Evolutionary conservation across 2,329 filamentous ascomycete species (phyloP).

Genomic region (Teratosphaeria pseudoeucalypti): DNA sequence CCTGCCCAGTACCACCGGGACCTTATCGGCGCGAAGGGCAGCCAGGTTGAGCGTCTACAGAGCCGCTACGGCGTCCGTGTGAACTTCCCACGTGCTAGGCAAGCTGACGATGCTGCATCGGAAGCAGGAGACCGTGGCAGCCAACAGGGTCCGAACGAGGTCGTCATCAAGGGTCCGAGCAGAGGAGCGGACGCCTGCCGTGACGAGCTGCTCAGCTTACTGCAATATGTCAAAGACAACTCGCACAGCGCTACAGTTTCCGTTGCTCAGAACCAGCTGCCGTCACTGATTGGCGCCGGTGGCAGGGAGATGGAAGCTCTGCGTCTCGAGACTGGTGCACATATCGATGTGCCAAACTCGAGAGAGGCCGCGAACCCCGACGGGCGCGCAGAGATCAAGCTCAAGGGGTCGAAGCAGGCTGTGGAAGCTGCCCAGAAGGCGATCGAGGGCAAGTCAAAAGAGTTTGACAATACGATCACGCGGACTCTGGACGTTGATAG

Average conservation of each 20-base stretch:
- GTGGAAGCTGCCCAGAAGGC: slow-evolving; percentile 88
- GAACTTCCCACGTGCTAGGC: slow-evolving; percentile 71
- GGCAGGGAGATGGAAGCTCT: slow-evolving; percentile 86
- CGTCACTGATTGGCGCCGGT: slow-evolving; percentile 84
- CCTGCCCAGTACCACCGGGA: slow-evolving; percentile 90
- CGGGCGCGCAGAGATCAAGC: slow-evolving; percentile 69
- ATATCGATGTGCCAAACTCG: slow-evolving; percentile 81
- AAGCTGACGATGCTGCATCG: slow-evolving; percentile 49
- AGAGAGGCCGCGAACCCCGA: slow-evolving; percentile 57
- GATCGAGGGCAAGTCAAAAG: slow-evolving; percentile 71
- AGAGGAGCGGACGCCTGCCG: slow-evolving; percentile 86
- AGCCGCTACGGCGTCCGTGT: slow-evolving; percentile 88
- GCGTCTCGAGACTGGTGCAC: slow-evolving; percentile 71
- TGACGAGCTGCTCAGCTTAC: slow-evolving; percentile 78
- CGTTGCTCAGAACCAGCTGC: slow-evolving; percentile 83
- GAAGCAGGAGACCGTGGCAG: slow-evolving; percentile 57
- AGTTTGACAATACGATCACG: slow-evolving; percentile 83
- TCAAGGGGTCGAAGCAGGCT: slow-evolving; percentile 86
- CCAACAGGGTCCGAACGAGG: slow-evolving; percentile 73
- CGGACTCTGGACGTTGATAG: slow-evolving; percentile 83
- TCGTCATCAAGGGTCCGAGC: slow-evolving; percentile 81
- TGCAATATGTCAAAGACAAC: slow-evolving; percentile 85
- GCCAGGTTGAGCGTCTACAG: slow-evolving; percentile 83
- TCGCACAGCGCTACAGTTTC: slow-evolving; percentile 69
- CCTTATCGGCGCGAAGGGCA: slow-evolving; percentile 79